phyloP scores from a whole-genome alignment of 2,329 filamentous ascomycete genomes.

The Xylaria multiplex region DNA sequence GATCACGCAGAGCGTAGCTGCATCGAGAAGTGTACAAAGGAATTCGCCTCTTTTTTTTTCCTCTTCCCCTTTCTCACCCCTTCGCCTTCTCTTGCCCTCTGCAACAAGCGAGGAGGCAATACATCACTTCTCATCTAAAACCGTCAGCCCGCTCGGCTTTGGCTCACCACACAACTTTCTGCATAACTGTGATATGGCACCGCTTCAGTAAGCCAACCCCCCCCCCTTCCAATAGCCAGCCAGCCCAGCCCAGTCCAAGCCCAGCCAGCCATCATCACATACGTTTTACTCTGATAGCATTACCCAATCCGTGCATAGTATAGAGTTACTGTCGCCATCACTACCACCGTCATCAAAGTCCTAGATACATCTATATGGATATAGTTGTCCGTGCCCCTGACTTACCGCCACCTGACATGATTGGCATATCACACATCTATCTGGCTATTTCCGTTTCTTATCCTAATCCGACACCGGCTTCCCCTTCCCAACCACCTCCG shows the following conservation, averaged over 20 bases:
- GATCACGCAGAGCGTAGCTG: constrained; percentile 11
- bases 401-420: constrained; percentile 21
- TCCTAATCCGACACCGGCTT: constrained; percentile 6
- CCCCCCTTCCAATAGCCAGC: constrained; percentile 7
- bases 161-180: constrained; percentile 20
- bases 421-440: constrained; percentile 9
- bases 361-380: constrained; percentile 8
- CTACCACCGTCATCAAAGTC: neutral
- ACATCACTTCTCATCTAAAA: constrained; percentile 28
- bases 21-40: constrained; percentile 3
- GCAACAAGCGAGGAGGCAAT: constrained; percentile 24
- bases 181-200: constrained; percentile 31
- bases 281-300: constrained; percentile 17
- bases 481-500: constrained; percentile 11
- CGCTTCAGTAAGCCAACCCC: constrained; percentile 37
- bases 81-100: constrained; percentile 30
- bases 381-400: constrained; percentile 4
- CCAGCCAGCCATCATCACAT: constrained; percentile 8
- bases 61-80: neutral
- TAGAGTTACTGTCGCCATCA: constrained; percentile 15
- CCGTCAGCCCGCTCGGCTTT: constrained; percentile 32
- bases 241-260: constrained; percentile 10
- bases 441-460: constrained; percentile 14
- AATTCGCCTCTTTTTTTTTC: constrained; percentile 1
- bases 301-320: constrained; percentile 21